A percentile compares a stretch with the other conserved stretches of the same genome.
phyloP scores from a whole-genome alignment of 2,329 filamentous ascomycete species.

The Trichoderma citrinoviride region DNA sequence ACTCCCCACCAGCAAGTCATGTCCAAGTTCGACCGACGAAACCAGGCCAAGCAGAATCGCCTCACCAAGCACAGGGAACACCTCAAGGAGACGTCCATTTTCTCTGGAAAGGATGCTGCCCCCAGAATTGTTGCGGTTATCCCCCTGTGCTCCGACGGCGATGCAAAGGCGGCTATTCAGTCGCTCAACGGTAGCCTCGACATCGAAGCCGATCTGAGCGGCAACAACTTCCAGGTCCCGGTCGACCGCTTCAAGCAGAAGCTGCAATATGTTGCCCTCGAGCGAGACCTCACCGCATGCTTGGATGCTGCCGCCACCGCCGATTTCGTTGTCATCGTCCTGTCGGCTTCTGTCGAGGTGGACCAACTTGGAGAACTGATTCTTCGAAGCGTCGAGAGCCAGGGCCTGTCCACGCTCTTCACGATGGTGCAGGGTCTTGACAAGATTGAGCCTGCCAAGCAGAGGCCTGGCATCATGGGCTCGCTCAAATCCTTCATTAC shows the following conservation, averaged over 20 bases:
- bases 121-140: slow-evolving; percentile 86
- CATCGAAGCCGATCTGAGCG: slow-evolving; percentile 62
- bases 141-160: slow-evolving; percentile 72
- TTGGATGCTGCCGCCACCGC: slow-evolving; percentile 84
- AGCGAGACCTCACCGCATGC: slow-evolving; percentile 70
- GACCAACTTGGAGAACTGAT: slow-evolving; percentile 83
- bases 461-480: slow-evolving; percentile 68
- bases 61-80: slow-evolving; percentile 80
- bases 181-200: slow-evolving; percentile 78
- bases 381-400: slow-evolving; percentile 82
- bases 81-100: slow-evolving; percentile 73
- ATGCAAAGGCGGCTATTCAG: slow-evolving; percentile 64
- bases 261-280: slow-evolving; percentile 76
- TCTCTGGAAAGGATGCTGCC: slow-evolving; percentile 81
- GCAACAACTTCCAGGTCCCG: slow-evolving; percentile 61
- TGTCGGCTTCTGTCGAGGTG: slow-evolving; percentile 80
- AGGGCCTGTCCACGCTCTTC: slow-evolving; percentile 91
- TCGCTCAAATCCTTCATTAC: slow-evolving; percentile 91
- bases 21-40: slow-evolving; percentile 93
- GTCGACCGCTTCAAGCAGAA: slow-evolving; percentile 95
- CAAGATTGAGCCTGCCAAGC: slow-evolving; percentile 74
- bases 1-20: slow-evolving; percentile 95
- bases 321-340: slow-evolving; percentile 84
- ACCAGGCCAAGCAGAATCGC: slow-evolving; percentile 90
- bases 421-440: slow-evolving; percentile 80